Conservation (phyloP, 257 asterid species). For the Solanum ossicruentum region DNA sequence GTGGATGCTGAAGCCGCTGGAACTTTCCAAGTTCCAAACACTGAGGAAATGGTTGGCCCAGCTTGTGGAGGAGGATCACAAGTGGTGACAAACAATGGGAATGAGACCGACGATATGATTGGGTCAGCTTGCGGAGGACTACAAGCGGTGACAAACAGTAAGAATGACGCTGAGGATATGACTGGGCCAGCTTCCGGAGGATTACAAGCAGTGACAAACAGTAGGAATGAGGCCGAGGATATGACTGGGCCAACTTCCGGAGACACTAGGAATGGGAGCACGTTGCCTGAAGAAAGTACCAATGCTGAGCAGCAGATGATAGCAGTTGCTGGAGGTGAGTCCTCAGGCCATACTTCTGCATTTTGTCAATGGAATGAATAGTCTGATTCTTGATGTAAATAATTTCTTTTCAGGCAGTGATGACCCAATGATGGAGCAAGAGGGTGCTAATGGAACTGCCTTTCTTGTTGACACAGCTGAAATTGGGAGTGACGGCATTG, state of each 20-base stretch:
- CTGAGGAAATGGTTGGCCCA: not conserved
- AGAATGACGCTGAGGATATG: not conserved
- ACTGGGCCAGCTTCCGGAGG: not conserved
- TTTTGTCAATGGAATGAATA: not conserved
- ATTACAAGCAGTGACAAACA: no score
- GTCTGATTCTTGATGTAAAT: not conserved
- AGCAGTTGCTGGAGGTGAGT: not conserved
- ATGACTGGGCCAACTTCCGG: no score
- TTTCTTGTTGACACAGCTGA: not conserved
- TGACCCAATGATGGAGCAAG: not conserved
- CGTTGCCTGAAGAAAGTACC: not conserved
- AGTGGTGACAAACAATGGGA: not conserved
- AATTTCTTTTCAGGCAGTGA: not conserved
- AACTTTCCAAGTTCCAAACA: not conserved
- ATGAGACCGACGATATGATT: not conserved
- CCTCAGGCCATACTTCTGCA: not conserved
- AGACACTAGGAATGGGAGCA: not conserved
- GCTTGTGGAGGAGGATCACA: not conserved
- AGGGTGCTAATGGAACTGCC: not conserved
- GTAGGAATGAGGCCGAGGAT: no score
- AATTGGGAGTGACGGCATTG: not conserved
- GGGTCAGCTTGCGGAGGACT: not conserved
- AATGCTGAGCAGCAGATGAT: not conserved
- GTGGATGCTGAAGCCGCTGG: not conserved
- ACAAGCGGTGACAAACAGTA: not conserved